These are phyloP conservation scores for Aspergillus wentii DNA, from an alignment of 495 filamentous ascomycete genomes.

Conservation along the genomic window DNA sequence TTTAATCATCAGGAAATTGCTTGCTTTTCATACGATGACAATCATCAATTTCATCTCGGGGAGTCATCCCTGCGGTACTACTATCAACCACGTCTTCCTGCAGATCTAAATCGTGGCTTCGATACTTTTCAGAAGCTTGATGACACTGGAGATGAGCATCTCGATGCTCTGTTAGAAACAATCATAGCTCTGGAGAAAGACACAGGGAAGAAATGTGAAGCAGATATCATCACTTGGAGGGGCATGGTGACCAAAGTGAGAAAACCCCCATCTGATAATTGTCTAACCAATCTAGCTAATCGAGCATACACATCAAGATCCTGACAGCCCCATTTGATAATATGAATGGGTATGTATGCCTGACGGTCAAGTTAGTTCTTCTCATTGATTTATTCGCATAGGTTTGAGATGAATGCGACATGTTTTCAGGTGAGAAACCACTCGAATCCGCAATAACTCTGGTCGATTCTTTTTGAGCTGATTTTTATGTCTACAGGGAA, in stretches of 20 bases:
- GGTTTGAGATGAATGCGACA: slow-evolving; percentile 96
- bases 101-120: slow-evolving; percentile 73
- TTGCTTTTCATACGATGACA: slow-evolving; percentile 83
- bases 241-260: slow-evolving; percentile 97
- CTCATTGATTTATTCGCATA: slow-evolving; percentile 25
- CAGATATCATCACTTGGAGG: slow-evolving; percentile 87
- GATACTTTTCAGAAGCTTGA: slow-evolving; percentile 81
- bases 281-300: not conserved
- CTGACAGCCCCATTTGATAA: slow-evolving; percentile 78
- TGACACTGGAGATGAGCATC: slow-evolving; percentile 76
- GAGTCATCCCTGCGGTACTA: slow-evolving; percentile 81
- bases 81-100: slow-evolving; percentile 67
- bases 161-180: slow-evolving; percentile 76
- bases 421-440: slow-evolving; percentile 66
- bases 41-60: slow-evolving; percentile 70
- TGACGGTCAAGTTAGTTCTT: not conserved
- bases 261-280: not conserved
- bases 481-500: slow-evolving; percentile 48
- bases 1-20: slow-evolving; percentile 64
- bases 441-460: not conserved
- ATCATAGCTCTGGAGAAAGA: slow-evolving; percentile 67
- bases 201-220: slow-evolving; percentile 59
- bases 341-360: slow-evolving; percentile 62
- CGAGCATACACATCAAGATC: slow-evolving; percentile 65
- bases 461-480: slow-evolving; percentile 13